Base-by-base conservation (phyloP, 345 rosid species). In the Syzygium grande region DNA sequence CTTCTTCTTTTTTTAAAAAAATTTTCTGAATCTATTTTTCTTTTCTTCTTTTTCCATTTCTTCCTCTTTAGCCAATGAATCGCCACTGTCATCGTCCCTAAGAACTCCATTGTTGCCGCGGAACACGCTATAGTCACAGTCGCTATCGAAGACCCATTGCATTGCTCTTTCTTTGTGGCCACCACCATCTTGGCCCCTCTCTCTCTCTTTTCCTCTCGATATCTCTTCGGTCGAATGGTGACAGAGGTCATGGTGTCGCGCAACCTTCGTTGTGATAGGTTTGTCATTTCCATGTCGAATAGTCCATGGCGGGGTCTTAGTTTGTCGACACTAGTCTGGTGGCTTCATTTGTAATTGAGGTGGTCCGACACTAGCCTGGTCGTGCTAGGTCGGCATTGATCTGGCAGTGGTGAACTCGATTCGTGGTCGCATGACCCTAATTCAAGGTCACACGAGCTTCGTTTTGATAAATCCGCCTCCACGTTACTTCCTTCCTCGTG, bases 191-290 rank as follows among this genome's bases (percentile, higher is more conserved):
- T n/a, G 13, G 8, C 17, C 29, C 73, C 68, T 61, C 68, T 27
- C 17, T n/a, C 34, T 0, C n/a, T 13, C 30, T 1, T 61, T 3
- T 12, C n/a, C 22, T 65, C 43, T 65, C 43, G 17, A 7, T 0
- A 9, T 65, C 41, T 65, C 21, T 16, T 30, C 5, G 23, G 43
- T 65, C 22, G 41, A 65, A 27, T 59, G 34, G 17, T 34, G 30
- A 59, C 17, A 16, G 68, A 63, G 41, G 38, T 15, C 41, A 22
- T 5, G 16, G 29, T 11, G 38, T 30, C 41, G 41, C 5, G 43
- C 11, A 1, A 0, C 21, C 43, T 65, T 29, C 11, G 16, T 65
- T 65, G 30, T 4, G 19, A 65, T 65, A 16, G 78, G 78, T 65
- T 65, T 3, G 43, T 16, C 43, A 2, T 30, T 29, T 38, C 22